Conservation (phyloP, 352 stramenopile genomes). For the Phytophthora cactorum region DNA sequence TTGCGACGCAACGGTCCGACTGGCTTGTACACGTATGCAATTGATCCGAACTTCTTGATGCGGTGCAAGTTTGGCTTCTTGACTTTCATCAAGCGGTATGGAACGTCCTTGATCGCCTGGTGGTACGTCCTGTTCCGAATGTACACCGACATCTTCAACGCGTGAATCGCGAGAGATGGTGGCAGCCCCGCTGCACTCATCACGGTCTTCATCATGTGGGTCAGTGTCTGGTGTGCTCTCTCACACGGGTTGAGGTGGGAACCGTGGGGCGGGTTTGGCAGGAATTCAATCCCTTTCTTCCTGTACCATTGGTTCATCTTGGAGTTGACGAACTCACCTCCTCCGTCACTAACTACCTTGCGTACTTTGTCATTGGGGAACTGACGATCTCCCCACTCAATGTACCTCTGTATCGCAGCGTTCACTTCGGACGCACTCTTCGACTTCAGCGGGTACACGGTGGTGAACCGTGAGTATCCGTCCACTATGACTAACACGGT, state of each 20-base stretch:
- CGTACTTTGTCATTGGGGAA: neutral
- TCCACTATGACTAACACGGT: neutral
- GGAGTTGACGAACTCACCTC: neutral
- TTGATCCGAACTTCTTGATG: neutral
- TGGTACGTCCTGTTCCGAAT: neutral
- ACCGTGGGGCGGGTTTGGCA: neutral
- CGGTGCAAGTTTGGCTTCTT: neutral
- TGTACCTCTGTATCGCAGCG: neutral
- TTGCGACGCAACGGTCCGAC: neutral
- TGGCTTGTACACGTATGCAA: conserved; percentile 6
- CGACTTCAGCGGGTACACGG: neutral
- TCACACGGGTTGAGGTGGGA: neutral
- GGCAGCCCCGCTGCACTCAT: no score
- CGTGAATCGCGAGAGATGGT: neutral
- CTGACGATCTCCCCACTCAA: neutral
- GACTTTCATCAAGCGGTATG: neutral
- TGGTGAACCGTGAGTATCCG: neutral
- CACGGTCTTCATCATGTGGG: no score
- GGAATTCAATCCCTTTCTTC: neutral
- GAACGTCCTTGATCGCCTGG: neutral
- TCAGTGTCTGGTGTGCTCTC: neutral
- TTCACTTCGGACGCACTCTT: neutral
- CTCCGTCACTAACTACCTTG: neutral
- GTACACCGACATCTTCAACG: neutral
- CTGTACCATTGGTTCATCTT: neutral